Conservation (phyloP, 768 basidiomycete species). For the Udeniomyces megalosporus region DNA sequence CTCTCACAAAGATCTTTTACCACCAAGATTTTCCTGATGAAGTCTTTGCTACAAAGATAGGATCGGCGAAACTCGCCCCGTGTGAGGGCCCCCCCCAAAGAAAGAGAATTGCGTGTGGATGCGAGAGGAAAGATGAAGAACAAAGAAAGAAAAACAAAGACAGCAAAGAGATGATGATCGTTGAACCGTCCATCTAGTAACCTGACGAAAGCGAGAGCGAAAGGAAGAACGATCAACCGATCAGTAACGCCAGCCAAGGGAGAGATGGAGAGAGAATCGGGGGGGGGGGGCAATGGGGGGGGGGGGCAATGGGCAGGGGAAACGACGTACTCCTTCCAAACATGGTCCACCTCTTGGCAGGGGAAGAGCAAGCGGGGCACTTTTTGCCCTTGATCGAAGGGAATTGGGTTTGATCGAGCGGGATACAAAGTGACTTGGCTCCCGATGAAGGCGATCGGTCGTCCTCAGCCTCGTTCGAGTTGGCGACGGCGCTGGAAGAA, state of each 20-base stretch:
- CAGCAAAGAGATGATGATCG: background rate
- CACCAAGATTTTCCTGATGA: no score
- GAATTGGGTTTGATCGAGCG: conserved; percentile 77
- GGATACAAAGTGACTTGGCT: conserved; percentile 91
- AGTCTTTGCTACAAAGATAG: no score
- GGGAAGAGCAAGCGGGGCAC: conserved; percentile 71
- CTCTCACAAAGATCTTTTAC: no score
- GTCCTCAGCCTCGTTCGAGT: conserved; percentile 52
- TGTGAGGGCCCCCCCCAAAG: no score
- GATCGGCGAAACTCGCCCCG: no score
- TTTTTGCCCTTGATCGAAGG: conserved; percentile 62
- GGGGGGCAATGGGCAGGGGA: background rate
- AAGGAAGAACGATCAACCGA: background rate
- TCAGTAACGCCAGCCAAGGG: background rate
- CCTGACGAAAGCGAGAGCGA: background rate
- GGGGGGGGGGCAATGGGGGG: background rate
- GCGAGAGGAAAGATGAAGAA: background rate
- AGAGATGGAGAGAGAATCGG: background rate
- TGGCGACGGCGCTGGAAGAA: conserved; percentile 4
- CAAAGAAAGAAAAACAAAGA: conserved; percentile 29
- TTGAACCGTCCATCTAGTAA: background rate
- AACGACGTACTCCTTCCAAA: conserved; percentile 48
- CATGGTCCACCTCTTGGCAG: conserved; percentile 91
- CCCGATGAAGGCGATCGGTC: conserved; percentile 93
- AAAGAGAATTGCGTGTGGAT: background rate